These are phyloP conservation scores for Elaeagnus macrophylla DNA, from an alignment of 306 rosid genomes.

Conservation along the genomic window DNA sequence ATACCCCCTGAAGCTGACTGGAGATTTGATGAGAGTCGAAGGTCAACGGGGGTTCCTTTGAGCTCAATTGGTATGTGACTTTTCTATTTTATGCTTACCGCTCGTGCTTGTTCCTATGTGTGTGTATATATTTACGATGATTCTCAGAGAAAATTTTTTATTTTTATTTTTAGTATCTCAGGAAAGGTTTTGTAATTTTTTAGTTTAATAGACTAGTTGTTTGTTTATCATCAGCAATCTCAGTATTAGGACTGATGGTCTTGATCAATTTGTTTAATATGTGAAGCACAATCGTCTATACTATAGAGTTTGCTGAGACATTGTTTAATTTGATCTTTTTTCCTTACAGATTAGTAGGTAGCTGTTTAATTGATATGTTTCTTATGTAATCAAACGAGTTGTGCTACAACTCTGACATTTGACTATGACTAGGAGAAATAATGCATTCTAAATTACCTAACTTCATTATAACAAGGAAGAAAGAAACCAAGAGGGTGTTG, in stretches of 20 bases:
- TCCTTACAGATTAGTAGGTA: too few species aligned
- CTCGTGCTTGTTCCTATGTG: not conserved
- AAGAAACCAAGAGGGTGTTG: not conserved
- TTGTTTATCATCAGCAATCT: too few species aligned
- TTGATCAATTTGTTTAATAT: too few species aligned
- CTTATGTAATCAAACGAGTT: too few species aligned
- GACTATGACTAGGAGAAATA: too few species aligned
- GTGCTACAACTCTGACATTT: too few species aligned
- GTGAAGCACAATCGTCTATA: too few species aligned
- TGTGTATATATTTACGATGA: not conserved
- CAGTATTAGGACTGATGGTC: too few species aligned
- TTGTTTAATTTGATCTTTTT: too few species aligned
- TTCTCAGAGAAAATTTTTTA: not conserved
- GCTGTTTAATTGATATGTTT: too few species aligned
- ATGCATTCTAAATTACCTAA: not conserved
- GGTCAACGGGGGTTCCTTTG: conserved; percentile 8
- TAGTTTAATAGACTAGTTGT: too few species aligned
- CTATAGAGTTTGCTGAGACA: too few species aligned
- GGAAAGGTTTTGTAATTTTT: not conserved
- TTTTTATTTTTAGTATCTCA: not conserved
- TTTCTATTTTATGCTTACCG: conserved; percentile 1
- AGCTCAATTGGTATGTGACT: conserved; percentile 27
- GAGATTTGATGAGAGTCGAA: conserved; percentile 28
- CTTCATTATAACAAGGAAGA: not conserved
- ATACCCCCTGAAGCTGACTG: conserved; percentile 2